phyloP scores from a whole-genome alignment of 2,329 filamentous ascomycete genomes.

The Xylaria sp. region DNA sequence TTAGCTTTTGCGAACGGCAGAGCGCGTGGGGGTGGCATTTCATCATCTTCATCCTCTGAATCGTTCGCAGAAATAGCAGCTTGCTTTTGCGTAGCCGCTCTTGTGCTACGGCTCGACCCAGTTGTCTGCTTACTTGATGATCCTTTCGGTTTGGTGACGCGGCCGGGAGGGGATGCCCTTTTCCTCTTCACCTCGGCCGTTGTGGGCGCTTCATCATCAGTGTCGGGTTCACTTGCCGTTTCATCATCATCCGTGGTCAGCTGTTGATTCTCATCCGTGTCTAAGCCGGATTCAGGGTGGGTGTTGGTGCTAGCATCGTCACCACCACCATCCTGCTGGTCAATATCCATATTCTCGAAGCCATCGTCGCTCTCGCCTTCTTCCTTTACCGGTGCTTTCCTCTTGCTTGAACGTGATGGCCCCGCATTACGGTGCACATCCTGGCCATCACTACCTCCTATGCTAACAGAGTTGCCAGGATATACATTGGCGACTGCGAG shows the following conservation, averaged over 20 bases:
- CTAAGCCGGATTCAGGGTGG: slow-evolving; percentile 43
- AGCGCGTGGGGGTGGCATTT: slow-evolving; percentile 44
- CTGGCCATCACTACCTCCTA: slow-evolving; percentile 40
- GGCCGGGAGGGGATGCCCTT: slow-evolving; percentile 11
- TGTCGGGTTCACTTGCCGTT: slow-evolving; percentile 56
- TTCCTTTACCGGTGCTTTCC: slow-evolving; percentile 56
- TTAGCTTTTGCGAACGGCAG: slow-evolving; percentile 58
- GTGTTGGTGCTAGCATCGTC: slow-evolving; percentile 37
- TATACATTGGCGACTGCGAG: slow-evolving; percentile 60
- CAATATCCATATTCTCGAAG: slow-evolving; percentile 63
- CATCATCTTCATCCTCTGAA: slow-evolving; percentile 37
- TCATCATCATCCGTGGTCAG: slow-evolving; percentile 52
- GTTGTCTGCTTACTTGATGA: slow-evolving; percentile 30
- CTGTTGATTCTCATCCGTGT: slow-evolving; percentile 53
- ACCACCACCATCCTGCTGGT: slow-evolving; percentile 43
- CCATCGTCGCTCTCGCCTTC: slow-evolving; percentile 56
- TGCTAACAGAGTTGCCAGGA: slow-evolving; percentile 48
- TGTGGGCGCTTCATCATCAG: slow-evolving; percentile 47
- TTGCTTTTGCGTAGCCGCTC: slow-evolving; percentile 28
- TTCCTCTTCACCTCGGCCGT: slow-evolving; percentile 28
- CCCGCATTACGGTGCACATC: slow-evolving; percentile 42
- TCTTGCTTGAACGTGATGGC: slow-evolving; percentile 59
- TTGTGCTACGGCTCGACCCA: slow-evolving; percentile 20
- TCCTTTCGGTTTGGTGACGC: slow-evolving; percentile 29
- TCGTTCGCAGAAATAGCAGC: slow-evolving; percentile 9